phyloP scores from a whole-genome alignment of 768 basidiomycete genomes.

The Rhodocollybia butyracea region DNA sequence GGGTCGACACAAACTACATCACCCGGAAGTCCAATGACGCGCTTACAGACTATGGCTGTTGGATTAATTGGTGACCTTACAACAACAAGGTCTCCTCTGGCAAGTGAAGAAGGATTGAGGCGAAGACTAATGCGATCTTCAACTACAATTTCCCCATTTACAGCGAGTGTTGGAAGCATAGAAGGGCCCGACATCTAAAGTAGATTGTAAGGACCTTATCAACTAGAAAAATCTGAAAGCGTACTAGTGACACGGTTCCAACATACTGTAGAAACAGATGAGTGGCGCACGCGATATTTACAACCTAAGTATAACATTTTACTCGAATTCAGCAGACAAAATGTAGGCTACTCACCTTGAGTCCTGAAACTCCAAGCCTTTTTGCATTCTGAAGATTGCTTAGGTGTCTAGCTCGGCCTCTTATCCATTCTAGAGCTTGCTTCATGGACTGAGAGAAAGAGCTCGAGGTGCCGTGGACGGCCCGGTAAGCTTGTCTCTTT shows the following conservation, averaged over 20 bases:
- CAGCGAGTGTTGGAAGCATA: conserved; percentile 75
- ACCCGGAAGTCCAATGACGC: conserved; percentile 86
- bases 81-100: conserved; percentile 77
- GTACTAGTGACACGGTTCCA: conserved; percentile 51
- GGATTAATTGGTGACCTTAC: conserved; percentile 70
- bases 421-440: neutral
- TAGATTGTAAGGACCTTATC: neutral
- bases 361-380: neutral
- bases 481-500: no score
- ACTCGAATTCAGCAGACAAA: neutral
- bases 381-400: neutral
- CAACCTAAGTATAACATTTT: conserved; percentile 29
- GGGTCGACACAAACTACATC: conserved; percentile 90
- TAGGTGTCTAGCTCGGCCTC: neutral
- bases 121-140: conserved; percentile 59
- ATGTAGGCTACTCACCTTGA: neutral
- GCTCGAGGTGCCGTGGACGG: neutral
- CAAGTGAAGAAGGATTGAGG: conserved; percentile 45
- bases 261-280: conserved; percentile 67
- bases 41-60: conserved; percentile 74
- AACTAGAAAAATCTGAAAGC: conserved; percentile 8
- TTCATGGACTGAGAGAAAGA: neutral
- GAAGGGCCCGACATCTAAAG: conserved; percentile 68
- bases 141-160: conserved; percentile 55
- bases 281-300: conserved; percentile 52